These are phyloP conservation scores for Iberis pinnata DNA, from an alignment of 345 rosid species.

Conservation along the genomic window DNA sequence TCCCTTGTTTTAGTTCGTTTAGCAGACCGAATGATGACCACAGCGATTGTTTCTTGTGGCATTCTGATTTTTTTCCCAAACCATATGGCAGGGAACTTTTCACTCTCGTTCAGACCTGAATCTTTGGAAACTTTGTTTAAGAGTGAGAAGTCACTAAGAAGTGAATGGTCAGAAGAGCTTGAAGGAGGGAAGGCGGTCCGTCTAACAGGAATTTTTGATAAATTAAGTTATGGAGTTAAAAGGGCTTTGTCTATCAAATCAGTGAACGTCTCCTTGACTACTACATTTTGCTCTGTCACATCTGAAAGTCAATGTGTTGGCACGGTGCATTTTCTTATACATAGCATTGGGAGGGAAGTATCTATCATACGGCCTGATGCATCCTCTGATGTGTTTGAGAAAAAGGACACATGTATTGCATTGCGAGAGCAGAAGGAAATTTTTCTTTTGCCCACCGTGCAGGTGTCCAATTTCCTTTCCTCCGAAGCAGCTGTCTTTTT, in stretches of 20 bases:
- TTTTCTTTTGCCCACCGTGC: slow-evolving; percentile 81
- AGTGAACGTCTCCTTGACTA: slow-evolving; percentile 56
- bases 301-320: slow-evolving; percentile 37
- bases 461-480: slow-evolving; percentile 63
- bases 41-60: slow-evolving; percentile 3
- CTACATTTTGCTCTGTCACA: slow-evolving; percentile 54
- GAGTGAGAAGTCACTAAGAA: slow-evolving; percentile 41
- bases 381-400: slow-evolving; percentile 35
- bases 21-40: slow-evolving; percentile 9
- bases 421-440: slow-evolving; percentile 81
- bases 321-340: slow-evolving; percentile 76
- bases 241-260: slow-evolving; percentile 58
- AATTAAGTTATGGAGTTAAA: slow-evolving; percentile 66
- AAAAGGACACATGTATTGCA: slow-evolving; percentile 42
- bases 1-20: slow-evolving; percentile 9
- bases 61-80: slow-evolving; percentile 11
- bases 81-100: slow-evolving; percentile 70
- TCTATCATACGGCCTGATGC: slow-evolving; percentile 58
- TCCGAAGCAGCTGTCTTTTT: slow-evolving; percentile 60
- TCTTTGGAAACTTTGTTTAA: slow-evolving; percentile 37
- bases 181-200: slow-evolving; percentile 84
- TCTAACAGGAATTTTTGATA: slow-evolving; percentile 78
- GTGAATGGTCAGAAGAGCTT: slow-evolving; percentile 83
- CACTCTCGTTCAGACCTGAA: slow-evolving; percentile 84
- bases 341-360: slow-evolving; percentile 61